Evolutionary conservation across 306 rosid genomes (phyloP).

Genomic region (Trifolium dubium): DNA sequence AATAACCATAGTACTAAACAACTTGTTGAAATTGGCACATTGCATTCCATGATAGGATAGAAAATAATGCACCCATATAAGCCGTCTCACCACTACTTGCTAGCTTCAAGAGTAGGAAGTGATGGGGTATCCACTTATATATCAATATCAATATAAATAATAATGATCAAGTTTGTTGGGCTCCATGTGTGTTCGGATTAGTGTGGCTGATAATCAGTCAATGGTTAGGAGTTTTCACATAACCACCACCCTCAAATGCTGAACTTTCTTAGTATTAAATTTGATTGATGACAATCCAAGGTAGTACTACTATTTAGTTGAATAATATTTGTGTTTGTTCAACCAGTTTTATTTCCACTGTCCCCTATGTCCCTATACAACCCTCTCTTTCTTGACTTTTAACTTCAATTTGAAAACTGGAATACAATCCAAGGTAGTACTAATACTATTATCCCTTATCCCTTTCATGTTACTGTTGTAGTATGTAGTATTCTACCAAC

Average conservation of each 20-base stretch:
- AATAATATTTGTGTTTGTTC: slow-evolving; percentile 33
- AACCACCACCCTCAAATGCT: slow-evolving; percentile 15
- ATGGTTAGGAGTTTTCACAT: not conserved
- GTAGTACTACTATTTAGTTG: slow-evolving; percentile 4
- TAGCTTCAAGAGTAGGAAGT: slow-evolving; percentile 24
- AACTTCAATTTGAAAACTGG: not conserved
- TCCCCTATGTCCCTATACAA: not conserved
- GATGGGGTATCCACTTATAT: slow-evolving; percentile 8
- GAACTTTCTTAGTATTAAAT: not conserved
- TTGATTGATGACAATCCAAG: slow-evolving; percentile 4
- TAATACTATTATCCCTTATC: no score
- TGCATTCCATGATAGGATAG: not conserved
- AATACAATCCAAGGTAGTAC: not conserved
- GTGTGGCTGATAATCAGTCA: slow-evolving; percentile 33
- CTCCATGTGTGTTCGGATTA: slow-evolving; percentile 30
- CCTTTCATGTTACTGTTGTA: not conserved
- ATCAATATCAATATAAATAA: slow-evolving; percentile 13
- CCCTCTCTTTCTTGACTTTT: not conserved
- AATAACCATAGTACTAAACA: not conserved
- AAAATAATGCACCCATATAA: slow-evolving; percentile 3
- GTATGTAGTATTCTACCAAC: no score
- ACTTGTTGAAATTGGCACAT: not conserved
- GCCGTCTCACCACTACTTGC: slow-evolving; percentile 37
- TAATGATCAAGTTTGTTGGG: slow-evolving; percentile 30
- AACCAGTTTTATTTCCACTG: slow-evolving; percentile 25